A percentile compares a stretch with the other conserved stretches of the same genome.
Evolutionary conservation across 495 filamentous ascomycete species (phyloP).

Genomic region (Daldinia bambusicola): DNA sequence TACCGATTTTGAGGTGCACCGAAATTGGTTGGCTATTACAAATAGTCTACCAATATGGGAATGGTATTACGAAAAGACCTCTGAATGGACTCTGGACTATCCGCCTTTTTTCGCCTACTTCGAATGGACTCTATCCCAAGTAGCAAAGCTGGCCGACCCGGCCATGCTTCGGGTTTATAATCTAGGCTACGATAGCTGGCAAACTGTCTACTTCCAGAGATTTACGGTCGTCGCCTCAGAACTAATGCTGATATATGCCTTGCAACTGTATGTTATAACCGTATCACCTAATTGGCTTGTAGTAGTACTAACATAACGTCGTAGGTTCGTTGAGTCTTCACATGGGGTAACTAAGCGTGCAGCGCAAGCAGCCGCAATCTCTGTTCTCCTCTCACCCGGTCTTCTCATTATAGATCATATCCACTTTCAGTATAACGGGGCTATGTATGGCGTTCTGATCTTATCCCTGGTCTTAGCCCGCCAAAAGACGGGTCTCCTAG

Average conservation of each 20-base stretch:
- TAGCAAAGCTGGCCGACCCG: slow-evolving; percentile 78
- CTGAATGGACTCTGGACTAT: slow-evolving; percentile 99
- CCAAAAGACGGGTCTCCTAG: slow-evolving; percentile 77
- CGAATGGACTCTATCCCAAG: slow-evolving; percentile 91
- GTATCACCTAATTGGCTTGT: background rate
- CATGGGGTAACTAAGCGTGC: slow-evolving; percentile 72
- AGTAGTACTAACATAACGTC: slow-evolving; percentile 26
- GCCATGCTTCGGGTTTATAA: slow-evolving; percentile 84
- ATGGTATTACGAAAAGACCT: slow-evolving; percentile 98
- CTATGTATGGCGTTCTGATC: slow-evolving; percentile 89
- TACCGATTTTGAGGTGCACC: slow-evolving; percentile 98
- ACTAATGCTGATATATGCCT: slow-evolving; percentile 82
- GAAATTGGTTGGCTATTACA: slow-evolving; percentile 97
- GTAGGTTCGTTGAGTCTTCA: slow-evolving; percentile 76
- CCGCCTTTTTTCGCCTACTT: slow-evolving; percentile 97
- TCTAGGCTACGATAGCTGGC: slow-evolving; percentile 85
- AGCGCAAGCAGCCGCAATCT: slow-evolving; percentile 88
- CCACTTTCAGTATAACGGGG: slow-evolving; percentile 99
- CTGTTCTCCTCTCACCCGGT: slow-evolving; percentile 89
- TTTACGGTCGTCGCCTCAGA: slow-evolving; percentile 88
- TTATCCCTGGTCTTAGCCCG: slow-evolving; percentile 85
- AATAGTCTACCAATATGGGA: slow-evolving; percentile 85
- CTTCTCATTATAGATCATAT: slow-evolving; percentile 98
- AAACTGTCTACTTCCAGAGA: slow-evolving; percentile 93
- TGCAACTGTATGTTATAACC: slow-evolving; percentile 69